Base-by-base conservation (phyloP, 2,329 filamentous ascomycete species). In the Penicillium sp. region DNA sequence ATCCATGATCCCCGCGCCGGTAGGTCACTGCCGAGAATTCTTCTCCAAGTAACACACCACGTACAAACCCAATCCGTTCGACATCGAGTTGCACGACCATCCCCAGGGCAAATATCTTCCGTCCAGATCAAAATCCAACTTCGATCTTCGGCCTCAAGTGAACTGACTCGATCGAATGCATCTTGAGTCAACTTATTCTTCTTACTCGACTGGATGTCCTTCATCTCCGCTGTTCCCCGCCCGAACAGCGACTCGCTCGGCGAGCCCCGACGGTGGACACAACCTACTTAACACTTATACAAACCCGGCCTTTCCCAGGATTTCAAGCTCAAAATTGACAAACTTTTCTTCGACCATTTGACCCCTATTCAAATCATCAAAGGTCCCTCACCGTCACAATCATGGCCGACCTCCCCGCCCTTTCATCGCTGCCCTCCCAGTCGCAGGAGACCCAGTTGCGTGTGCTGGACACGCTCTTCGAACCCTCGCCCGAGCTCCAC, bases 401-500 rank as follows among this genome's bases (percentile, higher is more conserved):
- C 51, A 73, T 71, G 70, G 51, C 66, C 50, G 56, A 59, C 31
- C 81, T 95, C 6, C 90, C 90, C 13, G 72, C 82, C 31, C 80
- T 88, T 67, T 72, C 79, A 47, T 76, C 78, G 14, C 78, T 96
- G 40, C 78, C 82, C 27, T 76, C 78, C 49, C 82, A 88, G 50
- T 72, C 86, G 18, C 81, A 85, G 33, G 69, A 80, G 31, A 78
- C 83, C 19, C 83, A 89, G 40, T 66, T 75, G 50, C 67, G 66
- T 46, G 67, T 87, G 51, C 84, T 96, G 50, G 90, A 96, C 76
- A 82, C 87, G 3, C 87, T 96, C 59, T 96, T 97, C 76, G 93
- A 97, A 73, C 90, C 91, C 16, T 92, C 89, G 55, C 79, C 84
- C 0, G 85, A 88, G 52, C 85, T 97, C 1, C 91, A 94, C 74